Evolutionary conservation across 1,139 yeast genomes (phyloP).

Genomic region (Suhomyces bribrorum): DNA sequence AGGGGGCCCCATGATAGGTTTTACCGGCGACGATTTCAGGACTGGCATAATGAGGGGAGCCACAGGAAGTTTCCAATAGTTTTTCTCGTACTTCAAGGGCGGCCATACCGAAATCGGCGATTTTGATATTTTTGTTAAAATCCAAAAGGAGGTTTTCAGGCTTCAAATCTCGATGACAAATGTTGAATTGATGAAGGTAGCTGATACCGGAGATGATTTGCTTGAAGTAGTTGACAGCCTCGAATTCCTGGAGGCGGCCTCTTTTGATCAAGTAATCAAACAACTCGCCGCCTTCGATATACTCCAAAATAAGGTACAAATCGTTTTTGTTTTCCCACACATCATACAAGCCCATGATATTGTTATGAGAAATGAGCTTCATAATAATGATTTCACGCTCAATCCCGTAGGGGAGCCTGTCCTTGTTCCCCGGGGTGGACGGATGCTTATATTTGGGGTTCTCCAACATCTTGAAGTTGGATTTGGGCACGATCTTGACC

Average conservation of each 20-base stretch:
- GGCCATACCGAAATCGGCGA: slow-evolving; percentile 99
- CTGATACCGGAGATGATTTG: slow-evolving; percentile 91
- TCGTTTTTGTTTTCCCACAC: slow-evolving; percentile 99
- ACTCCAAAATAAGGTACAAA: slow-evolving; percentile 84
- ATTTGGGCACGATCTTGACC: slow-evolving; percentile 92
- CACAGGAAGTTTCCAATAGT: slow-evolving; percentile 91
- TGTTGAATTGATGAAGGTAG: slow-evolving; percentile 91
- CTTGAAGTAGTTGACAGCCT: slow-evolving; percentile 86
- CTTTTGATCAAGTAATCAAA: slow-evolving; percentile 87
- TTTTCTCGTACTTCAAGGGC: slow-evolving; percentile 87
- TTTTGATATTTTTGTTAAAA: slow-evolving; percentile 83
- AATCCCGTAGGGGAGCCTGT: slow-evolving; percentile 83
- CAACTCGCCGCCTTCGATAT: slow-evolving; percentile 96
- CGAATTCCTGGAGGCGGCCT: slow-evolving; percentile 85
- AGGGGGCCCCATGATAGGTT: slow-evolving; percentile 93
- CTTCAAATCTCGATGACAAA: slow-evolving; percentile 92
- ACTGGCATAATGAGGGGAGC: slow-evolving; percentile 97
- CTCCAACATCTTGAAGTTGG: slow-evolving; percentile 58
- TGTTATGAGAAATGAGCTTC: slow-evolving; percentile 89
- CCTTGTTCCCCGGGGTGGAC: slow-evolving; percentile 32
- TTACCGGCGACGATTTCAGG: slow-evolving; percentile 97
- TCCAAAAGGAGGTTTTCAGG: slow-evolving; percentile 92
- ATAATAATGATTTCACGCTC: slow-evolving; percentile 94
- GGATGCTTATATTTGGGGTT: slow-evolving; percentile 45
- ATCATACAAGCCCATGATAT: slow-evolving; percentile 92